phyloP scores from a whole-genome alignment of 345 rosid species.

The Salix dunnii region DNA sequence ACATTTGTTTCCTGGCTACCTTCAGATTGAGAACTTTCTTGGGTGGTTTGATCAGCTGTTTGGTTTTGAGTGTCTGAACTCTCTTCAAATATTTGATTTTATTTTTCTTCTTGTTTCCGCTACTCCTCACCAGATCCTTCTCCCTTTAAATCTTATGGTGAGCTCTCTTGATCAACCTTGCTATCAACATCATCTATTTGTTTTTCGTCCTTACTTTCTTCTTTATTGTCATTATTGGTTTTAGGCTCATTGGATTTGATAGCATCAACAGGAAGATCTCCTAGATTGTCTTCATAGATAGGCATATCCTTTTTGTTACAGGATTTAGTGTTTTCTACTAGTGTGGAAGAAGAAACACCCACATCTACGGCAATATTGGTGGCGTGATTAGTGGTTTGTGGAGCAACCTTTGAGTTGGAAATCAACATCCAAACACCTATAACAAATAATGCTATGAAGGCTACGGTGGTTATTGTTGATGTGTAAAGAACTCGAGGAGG shows the following conservation, averaged over 20 bases:
- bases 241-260: conserved; percentile 58
- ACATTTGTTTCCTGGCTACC: conserved; percentile 16
- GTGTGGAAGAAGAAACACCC: conserved; percentile 19
- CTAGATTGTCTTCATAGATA: conserved; percentile 72
- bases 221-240: conserved; percentile 6
- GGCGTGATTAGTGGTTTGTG: conserved; percentile 37
- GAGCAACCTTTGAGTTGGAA: conserved; percentile 46
- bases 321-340: conserved; percentile 12
- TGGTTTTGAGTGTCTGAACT: conserved; percentile 18
- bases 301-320: conserved; percentile 29
- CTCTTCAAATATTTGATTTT: conserved; percentile 45
- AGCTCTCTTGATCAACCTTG: conserved; percentile 15
- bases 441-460: conserved; percentile 61
- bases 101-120: conserved; percentile 27
- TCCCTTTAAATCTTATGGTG: conserved; percentile 14
- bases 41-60: conserved; percentile 12
- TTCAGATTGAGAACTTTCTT: conserved; percentile 16
- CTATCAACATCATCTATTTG: not conserved
- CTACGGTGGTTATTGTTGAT: conserved; percentile 60
- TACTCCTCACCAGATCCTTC: conserved; percentile 41
- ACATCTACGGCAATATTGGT: conserved; percentile 8
- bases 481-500: conserved; percentile 47
- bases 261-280: conserved; percentile 79
- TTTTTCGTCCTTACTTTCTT: not conserved
- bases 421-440: conserved; percentile 81